A percentile compares a stretch with the other conserved stretches of the same genome.
Conservation (phyloP, 2,329 filamentous ascomycete species). For the Chrysosphaeria jannelii region DNA sequence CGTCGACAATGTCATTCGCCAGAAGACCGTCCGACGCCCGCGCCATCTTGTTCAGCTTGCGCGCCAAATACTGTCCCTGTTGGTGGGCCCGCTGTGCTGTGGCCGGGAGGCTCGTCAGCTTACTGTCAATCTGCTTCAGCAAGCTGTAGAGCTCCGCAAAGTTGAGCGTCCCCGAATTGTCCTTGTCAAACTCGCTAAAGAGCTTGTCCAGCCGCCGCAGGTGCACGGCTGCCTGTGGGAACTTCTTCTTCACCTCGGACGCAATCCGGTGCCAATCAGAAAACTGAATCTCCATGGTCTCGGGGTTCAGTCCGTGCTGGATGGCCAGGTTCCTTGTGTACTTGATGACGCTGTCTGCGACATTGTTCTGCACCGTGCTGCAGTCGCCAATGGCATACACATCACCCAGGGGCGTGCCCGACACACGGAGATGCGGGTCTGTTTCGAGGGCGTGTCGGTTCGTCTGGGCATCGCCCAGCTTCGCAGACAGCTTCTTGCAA, state of each 20-base stretch:
- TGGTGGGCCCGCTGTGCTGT: conserved; percentile 92
- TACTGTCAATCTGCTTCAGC: conserved; percentile 72
- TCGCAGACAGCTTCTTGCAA: conserved; percentile 43
- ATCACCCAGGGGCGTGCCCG: conserved; percentile 68
- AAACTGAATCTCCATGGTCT: conserved; percentile 66
- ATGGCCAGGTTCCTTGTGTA: conserved; percentile 76
- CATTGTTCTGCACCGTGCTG: conserved; percentile 87
- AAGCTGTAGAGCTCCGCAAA: conserved; percentile 78
- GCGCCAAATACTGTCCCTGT: conserved; percentile 73
- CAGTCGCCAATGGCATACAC: conserved; percentile 95
- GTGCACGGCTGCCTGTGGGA: conserved; percentile 71
- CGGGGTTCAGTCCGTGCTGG: conserved; percentile 72
- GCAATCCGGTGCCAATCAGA: conserved; percentile 69
- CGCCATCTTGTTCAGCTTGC: conserved; percentile 81
- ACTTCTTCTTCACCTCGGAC: conserved; percentile 54
- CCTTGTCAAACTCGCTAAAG: conserved; percentile 75
- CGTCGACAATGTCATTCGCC: conserved; percentile 58
- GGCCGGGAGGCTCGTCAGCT: conserved; percentile 77
- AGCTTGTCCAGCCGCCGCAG: conserved; percentile 71
- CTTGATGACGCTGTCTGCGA: conserved; percentile 66
- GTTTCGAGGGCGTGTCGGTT: conserved; percentile 86
- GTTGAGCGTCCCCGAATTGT: conserved; percentile 76
- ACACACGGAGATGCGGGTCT: conserved; percentile 69
- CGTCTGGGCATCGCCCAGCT: conserved; percentile 41
- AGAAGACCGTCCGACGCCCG: conserved; percentile 42